phyloP scores from a whole-genome alignment of 2,329 filamentous ascomycete genomes.

The Sclerotiophoma versabilis region DNA sequence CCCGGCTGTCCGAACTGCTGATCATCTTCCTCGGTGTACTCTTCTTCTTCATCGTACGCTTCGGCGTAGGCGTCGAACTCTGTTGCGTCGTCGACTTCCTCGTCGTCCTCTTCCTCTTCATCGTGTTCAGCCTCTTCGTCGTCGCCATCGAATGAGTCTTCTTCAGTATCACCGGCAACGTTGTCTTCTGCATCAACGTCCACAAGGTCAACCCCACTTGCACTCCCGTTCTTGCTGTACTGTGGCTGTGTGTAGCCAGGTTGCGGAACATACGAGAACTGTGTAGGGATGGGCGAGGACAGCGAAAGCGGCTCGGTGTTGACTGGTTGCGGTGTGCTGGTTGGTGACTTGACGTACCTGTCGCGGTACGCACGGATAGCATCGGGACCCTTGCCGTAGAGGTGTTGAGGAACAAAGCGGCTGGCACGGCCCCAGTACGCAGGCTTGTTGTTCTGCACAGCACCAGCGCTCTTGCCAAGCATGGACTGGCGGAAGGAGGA shows the following conservation, averaged over 20 bases:
- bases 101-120: conserved; percentile 13
- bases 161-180: conserved; percentile 16
- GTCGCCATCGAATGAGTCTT: conserved; percentile 16
- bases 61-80: conserved; percentile 8
- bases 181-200: conserved; percentile 18
- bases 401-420: conserved; percentile 46
- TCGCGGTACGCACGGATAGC: conserved; percentile 39
- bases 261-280: conserved; percentile 27
- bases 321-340: conserved; percentile 17
- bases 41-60: conserved; percentile 22
- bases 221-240: conserved; percentile 20
- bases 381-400: conserved; percentile 45
- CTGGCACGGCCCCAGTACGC: conserved; percentile 43
- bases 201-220: conserved; percentile 17
- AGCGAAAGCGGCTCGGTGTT: conserved; percentile 30
- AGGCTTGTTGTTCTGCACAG: conserved; percentile 24
- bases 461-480: conserved; percentile 21
- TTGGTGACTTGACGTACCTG: conserved; percentile 27
- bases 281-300: conserved; percentile 34
- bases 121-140: conserved; percentile 21
- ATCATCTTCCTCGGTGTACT: conserved; percentile 20
- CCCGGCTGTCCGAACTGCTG: conserved; percentile 10
- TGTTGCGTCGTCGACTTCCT: conserved; percentile 5
- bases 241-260: conserved; percentile 14
- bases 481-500: conserved; percentile 20